Conservation (phyloP, 2,329 filamentous ascomycete genomes). For the Penicillium concentricum region DNA sequence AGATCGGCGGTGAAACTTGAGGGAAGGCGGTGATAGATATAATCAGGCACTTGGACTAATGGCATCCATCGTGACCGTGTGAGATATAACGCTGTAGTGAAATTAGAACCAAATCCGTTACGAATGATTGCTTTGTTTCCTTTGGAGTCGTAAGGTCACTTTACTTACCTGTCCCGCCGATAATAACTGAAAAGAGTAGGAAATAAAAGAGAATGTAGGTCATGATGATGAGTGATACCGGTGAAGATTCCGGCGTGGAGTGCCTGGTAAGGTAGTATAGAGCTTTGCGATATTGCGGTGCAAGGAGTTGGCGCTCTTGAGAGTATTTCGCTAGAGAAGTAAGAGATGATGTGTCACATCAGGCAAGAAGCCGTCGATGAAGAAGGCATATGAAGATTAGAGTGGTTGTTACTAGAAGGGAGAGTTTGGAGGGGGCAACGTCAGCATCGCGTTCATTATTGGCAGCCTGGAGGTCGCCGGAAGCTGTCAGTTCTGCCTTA, state of each 20-base stretch:
- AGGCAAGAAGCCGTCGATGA: neutral
- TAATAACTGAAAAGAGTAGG: conserved; percentile 68
- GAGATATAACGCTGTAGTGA: conserved; percentile 66
- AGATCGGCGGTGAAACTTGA: conserved; percentile 78
- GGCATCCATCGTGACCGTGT: conserved; percentile 76
- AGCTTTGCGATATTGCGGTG: neutral
- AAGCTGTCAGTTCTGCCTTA: conserved; percentile 2
- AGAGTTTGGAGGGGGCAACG: neutral
- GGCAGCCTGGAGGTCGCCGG: conserved; percentile 7
- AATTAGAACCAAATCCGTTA: conserved; percentile 4
- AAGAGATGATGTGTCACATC: neutral
- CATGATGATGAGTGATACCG: conserved; percentile 53
- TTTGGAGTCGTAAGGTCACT: neutral
- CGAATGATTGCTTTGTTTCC: neutral
- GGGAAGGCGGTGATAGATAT: conserved; percentile 76
- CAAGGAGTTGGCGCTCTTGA: neutral
- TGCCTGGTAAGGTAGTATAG: neutral
- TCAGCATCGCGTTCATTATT: conserved; percentile 4
- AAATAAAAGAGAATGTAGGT: conserved; percentile 73
- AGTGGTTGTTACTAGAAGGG: neutral
- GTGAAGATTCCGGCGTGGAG: neutral
- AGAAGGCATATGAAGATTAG: conserved; percentile 1
- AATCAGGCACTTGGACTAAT: conserved; percentile 63
- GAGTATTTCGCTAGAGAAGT: neutral
- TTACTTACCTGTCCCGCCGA: conserved; percentile 65